Conservation (phyloP, 2,329 filamentous ascomycete species). For the Diplocarpon mali region DNA sequence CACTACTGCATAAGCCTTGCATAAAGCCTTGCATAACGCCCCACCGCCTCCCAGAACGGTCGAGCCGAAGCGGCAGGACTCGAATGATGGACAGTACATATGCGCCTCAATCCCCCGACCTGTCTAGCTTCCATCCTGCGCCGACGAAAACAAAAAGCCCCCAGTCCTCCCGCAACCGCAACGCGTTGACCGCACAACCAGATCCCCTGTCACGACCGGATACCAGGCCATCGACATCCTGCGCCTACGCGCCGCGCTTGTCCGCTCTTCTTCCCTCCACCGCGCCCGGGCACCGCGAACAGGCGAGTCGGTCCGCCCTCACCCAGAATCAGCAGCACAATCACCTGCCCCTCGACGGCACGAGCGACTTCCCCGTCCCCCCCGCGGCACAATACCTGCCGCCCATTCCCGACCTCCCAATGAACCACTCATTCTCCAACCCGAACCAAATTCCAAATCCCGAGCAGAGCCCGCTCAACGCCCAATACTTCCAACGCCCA, state of each 20-base stretch:
- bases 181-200: not conserved
- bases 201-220: not conserved
- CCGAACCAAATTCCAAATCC: conserved; percentile 8
- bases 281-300: conserved; percentile 2
- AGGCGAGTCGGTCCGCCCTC: conserved; percentile 7
- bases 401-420: conserved; percentile 23
- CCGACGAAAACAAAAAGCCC: conserved; percentile 16
- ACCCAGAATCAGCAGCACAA: conserved; percentile 6
- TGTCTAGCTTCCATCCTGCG: conserved; percentile 24
- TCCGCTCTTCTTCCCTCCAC: conserved; percentile 19
- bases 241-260: conserved; percentile 22
- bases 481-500: conserved; percentile 1
- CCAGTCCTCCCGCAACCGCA: conserved; percentile 16
- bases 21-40: conserved; percentile 6
- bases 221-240: conserved; percentile 3
- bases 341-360: conserved; percentile 6
- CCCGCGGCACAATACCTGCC: conserved; percentile 18
- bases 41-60: conserved; percentile 11
- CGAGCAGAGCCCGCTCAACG: not conserved
- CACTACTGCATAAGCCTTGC: too few species aligned
- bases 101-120: conserved; percentile 27
- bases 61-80: not conserved
- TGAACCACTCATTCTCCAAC: conserved; percentile 14
- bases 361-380: conserved; percentile 5
- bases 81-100: conserved; percentile 23